Conservation (phyloP, 495 filamentous ascomycete species). For the Tuber borchii region DNA sequence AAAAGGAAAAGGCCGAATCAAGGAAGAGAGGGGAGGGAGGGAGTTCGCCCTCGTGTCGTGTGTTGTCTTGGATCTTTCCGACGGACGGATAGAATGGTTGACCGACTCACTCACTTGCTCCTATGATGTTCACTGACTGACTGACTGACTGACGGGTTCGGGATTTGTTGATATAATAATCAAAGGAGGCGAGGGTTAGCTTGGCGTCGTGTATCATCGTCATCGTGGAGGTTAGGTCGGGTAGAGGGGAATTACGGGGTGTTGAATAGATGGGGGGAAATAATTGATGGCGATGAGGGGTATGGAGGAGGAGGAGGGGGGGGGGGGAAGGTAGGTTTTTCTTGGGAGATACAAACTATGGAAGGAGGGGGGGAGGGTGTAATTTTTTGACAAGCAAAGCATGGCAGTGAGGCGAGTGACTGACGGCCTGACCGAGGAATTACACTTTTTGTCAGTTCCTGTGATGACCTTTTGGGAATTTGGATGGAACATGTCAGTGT, state of each 20-base stretch:
- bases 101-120: background rate
- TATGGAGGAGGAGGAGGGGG: background rate
- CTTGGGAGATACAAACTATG: too few species aligned
- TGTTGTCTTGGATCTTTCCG: background rate
- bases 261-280: background rate
- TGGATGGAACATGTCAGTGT: background rate
- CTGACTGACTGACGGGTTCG: background rate
- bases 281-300: background rate
- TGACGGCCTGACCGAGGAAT: background rate
- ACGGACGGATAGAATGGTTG: background rate
- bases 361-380: background rate
- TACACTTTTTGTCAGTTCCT: background rate
- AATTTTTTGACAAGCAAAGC: background rate
- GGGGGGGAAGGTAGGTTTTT: background rate
- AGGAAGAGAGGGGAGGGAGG: background rate
- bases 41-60: background rate
- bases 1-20: background rate
- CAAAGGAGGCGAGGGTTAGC: background rate
- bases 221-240: background rate
- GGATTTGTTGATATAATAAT: background rate
- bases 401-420: conserved; percentile 2
- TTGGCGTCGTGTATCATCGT: background rate
- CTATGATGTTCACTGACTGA: background rate
- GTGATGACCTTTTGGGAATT: background rate
- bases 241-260: background rate